Evolutionary conservation across 2,329 filamentous ascomycete species (phyloP).

Genomic region (Calonectria pseudoturangicola): DNA sequence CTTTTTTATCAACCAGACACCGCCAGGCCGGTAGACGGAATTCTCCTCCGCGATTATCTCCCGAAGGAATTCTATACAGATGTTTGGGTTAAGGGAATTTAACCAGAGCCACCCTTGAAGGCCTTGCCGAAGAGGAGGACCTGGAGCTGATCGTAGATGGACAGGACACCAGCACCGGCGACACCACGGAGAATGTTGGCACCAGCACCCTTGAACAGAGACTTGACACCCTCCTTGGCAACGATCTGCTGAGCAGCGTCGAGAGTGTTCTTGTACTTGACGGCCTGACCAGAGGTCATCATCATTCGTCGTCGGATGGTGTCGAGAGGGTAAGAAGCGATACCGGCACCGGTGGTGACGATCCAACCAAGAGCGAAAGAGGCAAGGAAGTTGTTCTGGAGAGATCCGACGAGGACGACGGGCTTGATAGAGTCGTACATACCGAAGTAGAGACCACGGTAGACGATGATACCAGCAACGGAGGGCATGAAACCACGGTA

Average conservation of each 20-base stretch:
- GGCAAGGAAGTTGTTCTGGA: slow-evolving; percentile 97
- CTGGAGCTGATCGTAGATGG: slow-evolving; percentile 99
- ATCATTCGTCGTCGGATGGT: slow-evolving; percentile 99
- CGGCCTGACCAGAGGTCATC: slow-evolving; percentile 98
- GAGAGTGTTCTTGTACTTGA: slow-evolving; percentile 99
- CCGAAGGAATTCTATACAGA: slow-evolving; percentile 64
- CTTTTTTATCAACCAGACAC: slow-evolving; percentile 66
- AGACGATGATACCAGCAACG: slow-evolving; percentile 98
- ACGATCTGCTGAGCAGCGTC: slow-evolving; percentile 98
- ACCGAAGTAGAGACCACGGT: slow-evolving; percentile 99
- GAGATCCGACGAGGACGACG: slow-evolving; percentile 93
- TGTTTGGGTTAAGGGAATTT: slow-evolving; percentile 62
- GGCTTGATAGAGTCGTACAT: slow-evolving; percentile 99
- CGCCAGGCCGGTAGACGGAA: slow-evolving; percentile 60
- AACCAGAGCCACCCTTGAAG: slow-evolving; percentile 79
- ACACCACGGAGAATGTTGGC: slow-evolving; percentile 99
- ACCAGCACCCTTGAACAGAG: slow-evolving; percentile 99
- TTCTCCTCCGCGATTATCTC: slow-evolving; percentile 57
- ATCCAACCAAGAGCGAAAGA: slow-evolving; percentile 99
- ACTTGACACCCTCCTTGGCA: slow-evolving; percentile 97
- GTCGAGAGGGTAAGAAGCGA: slow-evolving; percentile 99
- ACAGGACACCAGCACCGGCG: slow-evolving; percentile 99
- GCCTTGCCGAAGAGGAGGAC: slow-evolving; percentile 99
- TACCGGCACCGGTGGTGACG: slow-evolving; percentile 99
- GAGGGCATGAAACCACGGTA: slow-evolving; percentile 99